Conservation (phyloP, 257 asterid genomes). For the Solanum arcanum region DNA sequence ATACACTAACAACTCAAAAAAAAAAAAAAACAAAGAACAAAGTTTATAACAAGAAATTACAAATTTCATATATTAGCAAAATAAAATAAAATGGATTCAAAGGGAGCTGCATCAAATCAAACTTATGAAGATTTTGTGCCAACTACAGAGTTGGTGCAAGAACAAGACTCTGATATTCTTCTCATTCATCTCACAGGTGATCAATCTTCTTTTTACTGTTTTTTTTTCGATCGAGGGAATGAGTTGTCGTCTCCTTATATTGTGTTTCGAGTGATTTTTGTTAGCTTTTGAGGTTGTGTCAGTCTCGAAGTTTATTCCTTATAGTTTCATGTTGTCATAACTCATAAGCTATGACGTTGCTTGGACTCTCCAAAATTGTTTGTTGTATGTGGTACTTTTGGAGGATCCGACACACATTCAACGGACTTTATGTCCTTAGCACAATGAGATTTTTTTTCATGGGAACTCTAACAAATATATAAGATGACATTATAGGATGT, state of each 20-base stretch:
- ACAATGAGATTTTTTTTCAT: background rate
- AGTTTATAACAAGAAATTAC: background rate
- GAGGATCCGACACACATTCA: no score
- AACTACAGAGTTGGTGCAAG: background rate
- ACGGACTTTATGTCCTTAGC: background rate
- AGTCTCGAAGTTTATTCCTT: background rate
- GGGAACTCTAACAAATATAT: background rate
- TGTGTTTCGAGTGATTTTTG: background rate
- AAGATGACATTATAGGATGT: background rate
- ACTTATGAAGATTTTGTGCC: background rate
- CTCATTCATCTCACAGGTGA: background rate
- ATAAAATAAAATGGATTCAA: background rate
- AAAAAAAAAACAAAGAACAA: background rate
- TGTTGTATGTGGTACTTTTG: no score
- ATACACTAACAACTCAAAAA: background rate
- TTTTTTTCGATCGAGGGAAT: background rate
- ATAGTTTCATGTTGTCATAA: background rate
- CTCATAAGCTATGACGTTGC: background rate
- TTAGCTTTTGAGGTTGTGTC: background rate
- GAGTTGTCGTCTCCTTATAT: background rate
- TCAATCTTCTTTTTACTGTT: background rate
- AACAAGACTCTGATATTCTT: background rate
- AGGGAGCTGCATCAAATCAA: background rate
- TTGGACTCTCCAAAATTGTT: no score
- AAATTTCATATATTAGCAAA: background rate